Evolutionary conservation across 441 rosid genomes (phyloP), one percentile per base, ranked within the genome.

Genomic region (Arabidopsis lyrata): DNA sequence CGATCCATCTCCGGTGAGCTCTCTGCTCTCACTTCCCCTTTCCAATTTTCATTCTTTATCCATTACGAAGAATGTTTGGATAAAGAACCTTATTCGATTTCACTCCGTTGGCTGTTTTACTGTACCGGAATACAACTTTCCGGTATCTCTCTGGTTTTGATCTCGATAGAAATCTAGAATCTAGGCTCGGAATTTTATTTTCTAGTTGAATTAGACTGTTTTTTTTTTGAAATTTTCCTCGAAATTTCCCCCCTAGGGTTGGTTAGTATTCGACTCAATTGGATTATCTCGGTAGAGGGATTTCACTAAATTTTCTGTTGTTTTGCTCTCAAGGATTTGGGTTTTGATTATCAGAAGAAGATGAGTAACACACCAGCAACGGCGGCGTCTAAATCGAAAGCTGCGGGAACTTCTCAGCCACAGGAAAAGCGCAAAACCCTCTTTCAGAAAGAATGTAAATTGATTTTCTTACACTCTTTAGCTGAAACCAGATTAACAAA

Each of bases 371-470:
- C 82, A 29, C 44, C 84, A 35, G 77, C 86, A 18, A 54, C 83
- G 20, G 73, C 79, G 55, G 22, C 81, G 14, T 84, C 87, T 24
- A 88, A 87, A 57, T 81, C 90, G 2, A 87, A 83, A 82, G 84
- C 68, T n/a, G 75, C 63, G 1, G 87, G 91, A 6, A 57, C 84
- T 69, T 87, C 91, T 39, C 96, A 88, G 79, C 63, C 89, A 27
- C 82, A 86, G 15, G 97, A 95, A 70, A 92, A 95, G 87, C 88
- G 97, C 56, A 95, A 95, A 85, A 79, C 90, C 0, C 77, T 90
- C 34, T 95, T 93, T 72, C 93, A 92, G 35, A 95, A 95, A 89
- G 99, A 93, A 69, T 81, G 99, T 92, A 76, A 81, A 81, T 14
- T 27, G 9, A 12, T 31, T 31, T 47, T 11, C 3, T 7, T 24